Conservation (phyloP, 192 early-diverging fungal species). For the Obelidium mucronatum region DNA sequence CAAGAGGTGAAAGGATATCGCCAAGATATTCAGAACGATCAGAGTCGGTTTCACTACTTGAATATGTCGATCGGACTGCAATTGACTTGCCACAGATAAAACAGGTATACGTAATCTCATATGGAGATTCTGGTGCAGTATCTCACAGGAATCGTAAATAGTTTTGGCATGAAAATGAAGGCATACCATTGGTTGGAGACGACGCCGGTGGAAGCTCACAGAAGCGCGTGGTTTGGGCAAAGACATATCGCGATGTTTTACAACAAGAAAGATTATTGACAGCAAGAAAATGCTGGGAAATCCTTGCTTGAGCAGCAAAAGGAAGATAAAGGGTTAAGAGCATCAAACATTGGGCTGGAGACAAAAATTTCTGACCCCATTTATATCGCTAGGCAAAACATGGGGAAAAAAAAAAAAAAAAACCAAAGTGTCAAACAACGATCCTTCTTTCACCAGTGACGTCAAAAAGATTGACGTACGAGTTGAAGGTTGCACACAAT, state of each 20-base stretch:
- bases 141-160: too few relatives aligned
- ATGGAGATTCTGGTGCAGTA: too few relatives aligned
- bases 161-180: slow-evolving; percentile 70
- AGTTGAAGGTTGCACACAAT: too few relatives aligned
- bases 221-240: slow-evolving; percentile 63
- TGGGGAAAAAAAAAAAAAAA: slow-evolving; percentile 40
- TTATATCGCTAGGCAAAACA: slow-evolving; percentile 23
- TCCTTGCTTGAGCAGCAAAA: slow-evolving; percentile 57
- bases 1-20: slow-evolving; percentile 53
- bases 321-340: slow-evolving; percentile 66
- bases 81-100: too few relatives aligned
- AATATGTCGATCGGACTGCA: slow-evolving; percentile 41
- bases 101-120: slow-evolving; percentile 36
- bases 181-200: slow-evolving; percentile 70
- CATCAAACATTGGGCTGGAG: not conserved
- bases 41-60: slow-evolving; percentile 57
- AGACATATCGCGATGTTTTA: slow-evolving; percentile 68
- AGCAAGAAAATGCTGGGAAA: slow-evolving; percentile 59
- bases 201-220: slow-evolving; percentile 56
- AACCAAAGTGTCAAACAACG: too few relatives aligned
- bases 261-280: slow-evolving; percentile 54
- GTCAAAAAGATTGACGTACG: too few relatives aligned
- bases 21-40: slow-evolving; percentile 57
- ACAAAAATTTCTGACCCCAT: too few relatives aligned
- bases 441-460: slow-evolving; percentile 51